Conservation (phyloP, 2,329 filamentous ascomycete genomes). For the Alternaria solani region DNA sequence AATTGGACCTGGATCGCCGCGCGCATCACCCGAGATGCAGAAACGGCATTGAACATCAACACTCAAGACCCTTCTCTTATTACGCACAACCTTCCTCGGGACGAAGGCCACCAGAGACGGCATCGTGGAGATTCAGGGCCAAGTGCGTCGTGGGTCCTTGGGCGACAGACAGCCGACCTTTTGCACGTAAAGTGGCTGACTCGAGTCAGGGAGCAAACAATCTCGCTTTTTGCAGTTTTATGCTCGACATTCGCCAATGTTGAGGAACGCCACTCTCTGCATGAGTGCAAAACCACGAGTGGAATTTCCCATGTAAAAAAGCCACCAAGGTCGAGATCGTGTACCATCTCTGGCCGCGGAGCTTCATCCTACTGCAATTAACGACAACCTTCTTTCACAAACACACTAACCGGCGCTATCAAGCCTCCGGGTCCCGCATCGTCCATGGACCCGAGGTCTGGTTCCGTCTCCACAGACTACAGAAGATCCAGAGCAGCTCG, state of each 20-base stretch:
- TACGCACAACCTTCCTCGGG: conserved; percentile 11
- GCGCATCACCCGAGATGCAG: conserved; percentile 15
- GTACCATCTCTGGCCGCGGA: conserved; percentile 20
- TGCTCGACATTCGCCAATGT: conserved; percentile 9
- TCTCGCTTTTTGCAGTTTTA: conserved; percentile 6
- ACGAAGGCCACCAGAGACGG: neutral
- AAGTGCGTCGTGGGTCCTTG: conserved; percentile 5
- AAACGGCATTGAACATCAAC: conserved; percentile 10
- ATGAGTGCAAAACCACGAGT: conserved; percentile 22
- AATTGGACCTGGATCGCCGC: conserved; percentile 3
- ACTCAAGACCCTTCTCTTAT: conserved; percentile 11
- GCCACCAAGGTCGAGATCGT: conserved; percentile 23
- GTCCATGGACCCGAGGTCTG: conserved; percentile 14
- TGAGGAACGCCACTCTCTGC: conserved; percentile 16
- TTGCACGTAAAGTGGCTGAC: neutral
- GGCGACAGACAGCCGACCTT: neutral
- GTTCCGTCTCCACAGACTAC: conserved; percentile 16
- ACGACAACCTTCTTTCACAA: conserved; percentile 26
- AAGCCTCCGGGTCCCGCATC: conserved; percentile 19
- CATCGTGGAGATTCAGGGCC: conserved; percentile 8
- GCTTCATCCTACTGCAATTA: conserved; percentile 15
- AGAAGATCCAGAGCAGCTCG: conserved; percentile 17
- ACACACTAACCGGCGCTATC: conserved; percentile 20
- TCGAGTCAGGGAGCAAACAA: conserved; percentile 4
- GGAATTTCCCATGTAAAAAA: conserved; percentile 17